phyloP scores from a whole-genome alignment of 106 monocot genomes.

The Dioscorea dumetorum region DNA sequence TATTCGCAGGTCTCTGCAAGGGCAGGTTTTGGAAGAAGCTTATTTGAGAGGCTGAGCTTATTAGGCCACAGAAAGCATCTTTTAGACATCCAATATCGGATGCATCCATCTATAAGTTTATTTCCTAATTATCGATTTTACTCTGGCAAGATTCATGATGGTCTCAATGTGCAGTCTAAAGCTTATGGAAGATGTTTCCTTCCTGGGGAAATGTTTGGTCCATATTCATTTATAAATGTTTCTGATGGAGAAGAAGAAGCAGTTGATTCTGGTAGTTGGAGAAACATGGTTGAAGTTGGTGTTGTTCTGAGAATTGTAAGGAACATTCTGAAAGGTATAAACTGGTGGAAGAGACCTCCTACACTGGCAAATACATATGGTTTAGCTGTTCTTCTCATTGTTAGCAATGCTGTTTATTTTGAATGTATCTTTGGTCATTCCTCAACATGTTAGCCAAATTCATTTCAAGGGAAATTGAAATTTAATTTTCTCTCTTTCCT shows the following conservation, averaged over 20 bases:
- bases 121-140: slow-evolving; percentile 59
- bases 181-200: slow-evolving; percentile 23
- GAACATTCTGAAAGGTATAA: slow-evolving; percentile 22
- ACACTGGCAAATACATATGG: too few species aligned
- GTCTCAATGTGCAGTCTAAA: slow-evolving; percentile 24
- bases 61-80: slow-evolving; percentile 15
- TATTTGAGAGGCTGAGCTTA: slow-evolving; percentile 13
- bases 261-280: slow-evolving; percentile 32
- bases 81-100: slow-evolving; percentile 5
- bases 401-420: too few species aligned
- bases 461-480: neutral
- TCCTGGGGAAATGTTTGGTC: slow-evolving; percentile 18
- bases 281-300: slow-evolving; percentile 53
- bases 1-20: slow-evolving; percentile 21
- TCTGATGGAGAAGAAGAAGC: slow-evolving; percentile 29
- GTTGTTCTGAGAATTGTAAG: slow-evolving; percentile 21
- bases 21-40: slow-evolving; percentile 24
- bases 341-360: too few species aligned
- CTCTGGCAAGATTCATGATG: slow-evolving; percentile 25
- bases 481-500: too few species aligned
- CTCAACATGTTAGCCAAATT: neutral
- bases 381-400: too few species aligned
- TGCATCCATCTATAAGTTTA: slow-evolving; percentile 2
- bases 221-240: slow-evolving; percentile 50
- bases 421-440: neutral